Evolutionary conservation across 495 filamentous ascomycete genomes (phyloP), one percentile per base, ranked within the genome.

Genomic region (Aspergillus cavernicola): DNA sequence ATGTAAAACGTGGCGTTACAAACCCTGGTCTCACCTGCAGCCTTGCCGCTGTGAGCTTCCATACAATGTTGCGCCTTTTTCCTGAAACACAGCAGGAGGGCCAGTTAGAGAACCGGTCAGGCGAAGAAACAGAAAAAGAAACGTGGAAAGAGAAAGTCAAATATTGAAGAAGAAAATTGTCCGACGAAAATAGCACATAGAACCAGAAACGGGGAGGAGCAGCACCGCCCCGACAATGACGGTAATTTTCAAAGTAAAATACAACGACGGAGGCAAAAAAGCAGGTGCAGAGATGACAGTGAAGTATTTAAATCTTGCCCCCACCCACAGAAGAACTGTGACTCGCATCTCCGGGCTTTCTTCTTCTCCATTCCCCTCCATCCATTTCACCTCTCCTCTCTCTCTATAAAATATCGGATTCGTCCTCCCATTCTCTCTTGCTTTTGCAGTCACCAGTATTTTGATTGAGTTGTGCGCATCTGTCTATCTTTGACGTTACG

Each of bases 301-400:
- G 39, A 47, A 13, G 29, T 19, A 47, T 47, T 47, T 47, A 47
- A 47, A 47, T 47, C 31, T 10, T 6, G 24, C 50, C 56, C 56
- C 56, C 56, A 57, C 60, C 53, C 56, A 59, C 53, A 36, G 43
- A 46, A 40, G 39, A 36, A 50, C 36, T 33, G 50, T 53, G 15
- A 50, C 53, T 62, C 44, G 29, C 54, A 57, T 57, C 59, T 61
- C 55, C 50, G 48, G 55, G 47, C 40, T 50, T 55, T 46, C 31
- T 45, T 46, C 55, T 50, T 28, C 33, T 35, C 29, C 44, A 47
- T 44, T n/a, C n/a, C n/a, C 36, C 33, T 42, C 58, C 22, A 39
- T 44, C 50, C 50, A 38, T 36, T 53, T 36, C 37, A 42, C 23
- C 20, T 20, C 49, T 43, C 35, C 20, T 54, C 26, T 53, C 31